A percentile compares a stretch with the other conserved stretches of the same genome.
Conservation (phyloP, 306 rosid genomes). For the Morella rubra region DNA sequence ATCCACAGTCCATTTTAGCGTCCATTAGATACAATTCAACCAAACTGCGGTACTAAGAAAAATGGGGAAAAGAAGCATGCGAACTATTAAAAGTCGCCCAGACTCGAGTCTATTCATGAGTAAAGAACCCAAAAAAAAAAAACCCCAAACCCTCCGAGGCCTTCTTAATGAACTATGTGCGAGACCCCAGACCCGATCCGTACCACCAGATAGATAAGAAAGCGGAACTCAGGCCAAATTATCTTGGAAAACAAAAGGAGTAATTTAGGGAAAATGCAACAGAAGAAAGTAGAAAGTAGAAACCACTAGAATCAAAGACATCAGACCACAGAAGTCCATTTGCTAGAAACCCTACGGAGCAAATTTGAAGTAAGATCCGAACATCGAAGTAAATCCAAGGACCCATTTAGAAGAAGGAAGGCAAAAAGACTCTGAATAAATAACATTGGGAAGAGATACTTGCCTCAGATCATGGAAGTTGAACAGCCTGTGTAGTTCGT, state of each 20-base stretch:
- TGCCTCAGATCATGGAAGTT: constrained; percentile 8
- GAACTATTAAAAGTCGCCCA: background rate
- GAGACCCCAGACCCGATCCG: background rate
- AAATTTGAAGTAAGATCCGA: background rate
- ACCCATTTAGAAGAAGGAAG: background rate
- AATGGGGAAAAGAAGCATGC: too few relatives aligned
- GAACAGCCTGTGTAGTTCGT: background rate
- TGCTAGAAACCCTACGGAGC: background rate
- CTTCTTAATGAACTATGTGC: background rate
- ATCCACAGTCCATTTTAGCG: too few relatives aligned
- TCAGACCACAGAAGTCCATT: background rate
- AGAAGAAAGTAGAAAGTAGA: background rate
- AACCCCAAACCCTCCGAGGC: background rate
- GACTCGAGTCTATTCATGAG: background rate
- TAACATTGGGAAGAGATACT: background rate
- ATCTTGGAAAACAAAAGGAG: background rate
- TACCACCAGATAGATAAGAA: background rate
- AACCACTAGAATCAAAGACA: background rate
- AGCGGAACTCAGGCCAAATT: background rate
- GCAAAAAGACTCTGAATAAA: background rate
- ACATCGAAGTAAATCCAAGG: background rate
- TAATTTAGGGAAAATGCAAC: background rate
- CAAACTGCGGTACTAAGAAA: background rate
- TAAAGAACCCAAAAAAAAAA: background rate
- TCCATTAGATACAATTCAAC: too few relatives aligned